Base-by-base conservation (phyloP, 768 basidiomycete genomes). In the Termitomyces sp. region DNA sequence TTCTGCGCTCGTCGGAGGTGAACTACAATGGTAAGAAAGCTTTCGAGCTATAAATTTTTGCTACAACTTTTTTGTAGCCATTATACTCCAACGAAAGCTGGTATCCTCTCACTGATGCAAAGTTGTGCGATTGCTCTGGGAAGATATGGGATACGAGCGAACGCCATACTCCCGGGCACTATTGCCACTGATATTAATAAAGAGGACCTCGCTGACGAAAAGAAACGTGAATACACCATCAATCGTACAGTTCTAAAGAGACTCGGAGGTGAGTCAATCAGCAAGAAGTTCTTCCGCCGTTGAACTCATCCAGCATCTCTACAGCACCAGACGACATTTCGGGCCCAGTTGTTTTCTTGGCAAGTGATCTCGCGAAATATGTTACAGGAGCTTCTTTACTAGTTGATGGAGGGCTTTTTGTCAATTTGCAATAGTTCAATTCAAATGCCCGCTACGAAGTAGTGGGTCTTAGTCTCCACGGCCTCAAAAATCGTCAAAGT, bases 1-100 rank as follows among this genome's bases (percentile, higher is more conserved):
- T 55, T 88, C 86, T 25, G 89, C 88, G 0, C 76, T 89, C 16
- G 87, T 90, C 44, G 89, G 89, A 7, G 89, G 89, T 15, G 88
- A 80, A 58, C 71, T 82, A 53, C 88, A 90, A 70, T 82, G 80
- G 80, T 82, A 58, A 50, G 71, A 58, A 45, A 23, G 25, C 23
- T 33, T 7, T 49, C 25, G 15, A 13, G 32, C 16, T 22, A 25
- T 27, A 33, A 43, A 39, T 38, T n/a, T n/a, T n/a, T n/a, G n/a
- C n/a, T 25, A 55, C 46, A 40, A 27, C 39, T 50, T 25, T 52
- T 18, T 38, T 50, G 1, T 56, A 83, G 82, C 49, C 88, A 89
- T 64, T 91, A 90, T 61, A 88, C 86, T 3, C 88, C 88, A 5
- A 90, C 89, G 5, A 89, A 91, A 64, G 89, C 89, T 2, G 88